phyloP scores from a whole-genome alignment of 1,284 basidiomycete species.

The Grifola frondosa region DNA sequence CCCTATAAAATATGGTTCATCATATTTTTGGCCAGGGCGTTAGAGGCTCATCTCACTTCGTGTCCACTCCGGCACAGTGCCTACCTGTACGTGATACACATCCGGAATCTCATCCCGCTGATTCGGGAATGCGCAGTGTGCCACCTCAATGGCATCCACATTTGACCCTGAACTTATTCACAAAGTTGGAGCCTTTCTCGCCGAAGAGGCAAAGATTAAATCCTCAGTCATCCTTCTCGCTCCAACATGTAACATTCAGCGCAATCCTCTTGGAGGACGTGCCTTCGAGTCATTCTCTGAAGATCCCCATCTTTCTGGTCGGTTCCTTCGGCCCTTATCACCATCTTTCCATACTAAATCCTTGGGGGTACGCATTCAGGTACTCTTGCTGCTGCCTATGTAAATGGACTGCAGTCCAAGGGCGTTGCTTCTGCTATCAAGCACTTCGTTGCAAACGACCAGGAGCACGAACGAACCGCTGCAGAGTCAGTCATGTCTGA shows the following conservation, averaged over 20 bases:
- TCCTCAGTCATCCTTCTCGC: conserved; percentile 63
- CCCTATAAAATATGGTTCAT: conserved; percentile 5
- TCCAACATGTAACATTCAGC: conserved; percentile 72
- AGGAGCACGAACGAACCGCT: conserved; percentile 64
- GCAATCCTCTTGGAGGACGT: conserved; percentile 58
- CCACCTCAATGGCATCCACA: conserved; percentile 65
- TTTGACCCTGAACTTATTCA: conserved; percentile 58
- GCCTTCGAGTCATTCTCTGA: conserved; percentile 74
- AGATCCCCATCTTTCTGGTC: conserved; percentile 63
- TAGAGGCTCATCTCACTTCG: conserved; percentile 65
- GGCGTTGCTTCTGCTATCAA: conserved; percentile 59
- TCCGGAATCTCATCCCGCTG: too few relatives aligned
- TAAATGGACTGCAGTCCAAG: conserved; percentile 63
- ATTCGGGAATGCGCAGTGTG: too few relatives aligned
- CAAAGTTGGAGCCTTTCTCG: conserved; percentile 56
- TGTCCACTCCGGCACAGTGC: conserved; percentile 40
- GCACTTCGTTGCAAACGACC: conserved; percentile 60
- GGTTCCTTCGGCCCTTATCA: neutral
- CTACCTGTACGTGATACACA: conserved; percentile 32
- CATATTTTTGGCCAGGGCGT: conserved; percentile 46
- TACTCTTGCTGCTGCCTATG: conserved; percentile 58
- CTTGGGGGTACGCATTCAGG: conserved; percentile 34
- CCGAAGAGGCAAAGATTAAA: conserved; percentile 61
- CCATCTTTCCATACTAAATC: neutral
- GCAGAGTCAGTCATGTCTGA: conserved; percentile 62